A percentile compares a stretch with the other conserved stretches of the same genome.
Conservation (phyloP, 2,329 filamentous ascomycete genomes). For the Colletotrichum sp. region DNA sequence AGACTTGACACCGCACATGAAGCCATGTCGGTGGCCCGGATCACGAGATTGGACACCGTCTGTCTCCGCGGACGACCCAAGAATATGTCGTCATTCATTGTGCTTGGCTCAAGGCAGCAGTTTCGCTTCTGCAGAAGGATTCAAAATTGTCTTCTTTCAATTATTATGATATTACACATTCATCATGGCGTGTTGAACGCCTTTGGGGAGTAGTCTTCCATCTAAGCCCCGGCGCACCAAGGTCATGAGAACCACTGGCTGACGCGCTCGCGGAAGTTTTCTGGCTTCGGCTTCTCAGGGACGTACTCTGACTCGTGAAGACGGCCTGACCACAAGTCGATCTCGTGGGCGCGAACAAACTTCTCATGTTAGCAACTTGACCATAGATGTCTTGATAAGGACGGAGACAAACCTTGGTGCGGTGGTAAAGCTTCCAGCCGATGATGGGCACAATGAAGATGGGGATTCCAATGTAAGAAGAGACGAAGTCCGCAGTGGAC, state of each 20-base stretch:
- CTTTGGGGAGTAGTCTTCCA: not conserved
- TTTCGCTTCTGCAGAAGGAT: not conserved
- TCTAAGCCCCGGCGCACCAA: not conserved
- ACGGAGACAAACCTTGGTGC: constrained; percentile 4
- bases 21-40: not conserved
- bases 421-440: constrained; percentile 39
- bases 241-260: constrained; percentile 16
- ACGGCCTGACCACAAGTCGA: constrained; percentile 32
- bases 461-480: constrained; percentile 69
- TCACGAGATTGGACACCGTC: not conserved
- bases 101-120: not conserved
- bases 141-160: not conserved
- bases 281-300: constrained; percentile 10
- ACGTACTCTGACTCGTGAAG: constrained; percentile 19
- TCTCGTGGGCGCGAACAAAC: constrained; percentile 27
- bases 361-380: not conserved
- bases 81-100: not conserved
- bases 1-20: not conserved
- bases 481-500: constrained; percentile 61
- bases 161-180: not conserved
- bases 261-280: constrained; percentile 7
- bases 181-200: not conserved
- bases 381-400: rapidly evolving
- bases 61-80: not conserved
- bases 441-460: constrained; percentile 57